A percentile compares a stretch with the other conserved stretches of the same genome.
These are phyloP conservation scores for Trichothecium sympodiale DNA, from an alignment of 2,329 filamentous ascomycete genomes.

Conservation along the genomic window DNA sequence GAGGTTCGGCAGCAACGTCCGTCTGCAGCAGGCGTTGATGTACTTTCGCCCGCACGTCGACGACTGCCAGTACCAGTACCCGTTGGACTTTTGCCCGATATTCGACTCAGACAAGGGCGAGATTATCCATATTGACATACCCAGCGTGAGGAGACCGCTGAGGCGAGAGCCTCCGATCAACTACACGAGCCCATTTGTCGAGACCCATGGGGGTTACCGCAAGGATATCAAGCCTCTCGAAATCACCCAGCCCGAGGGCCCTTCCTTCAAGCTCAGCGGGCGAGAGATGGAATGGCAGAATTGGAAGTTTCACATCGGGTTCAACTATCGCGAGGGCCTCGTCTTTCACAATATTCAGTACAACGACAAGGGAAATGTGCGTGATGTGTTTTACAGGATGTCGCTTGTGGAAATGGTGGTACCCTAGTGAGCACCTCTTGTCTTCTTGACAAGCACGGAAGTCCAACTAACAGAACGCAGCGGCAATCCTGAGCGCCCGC, in stretches of 20 bases:
- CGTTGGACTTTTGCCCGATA: constrained; percentile 89
- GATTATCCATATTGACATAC: constrained; percentile 77
- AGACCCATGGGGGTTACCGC: constrained; percentile 64
- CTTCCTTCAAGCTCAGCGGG: constrained; percentile 71
- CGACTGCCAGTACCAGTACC: constrained; percentile 83
- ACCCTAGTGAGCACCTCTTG: constrained; percentile 47
- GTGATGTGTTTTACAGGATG: constrained; percentile 79
- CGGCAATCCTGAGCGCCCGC: constrained; percentile 68
- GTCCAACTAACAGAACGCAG: constrained; percentile 12
- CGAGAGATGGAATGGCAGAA: constrained; percentile 79
- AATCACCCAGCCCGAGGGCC: constrained; percentile 79
- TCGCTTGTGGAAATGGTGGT: constrained; percentile 92
- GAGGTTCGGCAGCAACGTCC: constrained; percentile 66
- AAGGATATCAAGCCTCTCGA: constrained; percentile 76
- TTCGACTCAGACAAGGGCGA: constrained; percentile 70
- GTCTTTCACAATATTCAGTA: constrained; percentile 84
- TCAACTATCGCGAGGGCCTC: constrained; percentile 89
- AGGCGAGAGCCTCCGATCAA: constrained; percentile 64
- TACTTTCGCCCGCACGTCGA: constrained; percentile 83
- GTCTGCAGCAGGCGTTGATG: constrained; percentile 88
- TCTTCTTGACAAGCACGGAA: not conserved
- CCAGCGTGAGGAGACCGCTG: constrained; percentile 62
- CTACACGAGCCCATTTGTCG: constrained; percentile 65
- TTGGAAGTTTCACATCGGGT: constrained; percentile 86
- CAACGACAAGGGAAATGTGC: constrained; percentile 68